Evolutionary conservation across 1,284 basidiomycete genomes (phyloP).

Genomic region (Rhodotorula sp.): DNA sequence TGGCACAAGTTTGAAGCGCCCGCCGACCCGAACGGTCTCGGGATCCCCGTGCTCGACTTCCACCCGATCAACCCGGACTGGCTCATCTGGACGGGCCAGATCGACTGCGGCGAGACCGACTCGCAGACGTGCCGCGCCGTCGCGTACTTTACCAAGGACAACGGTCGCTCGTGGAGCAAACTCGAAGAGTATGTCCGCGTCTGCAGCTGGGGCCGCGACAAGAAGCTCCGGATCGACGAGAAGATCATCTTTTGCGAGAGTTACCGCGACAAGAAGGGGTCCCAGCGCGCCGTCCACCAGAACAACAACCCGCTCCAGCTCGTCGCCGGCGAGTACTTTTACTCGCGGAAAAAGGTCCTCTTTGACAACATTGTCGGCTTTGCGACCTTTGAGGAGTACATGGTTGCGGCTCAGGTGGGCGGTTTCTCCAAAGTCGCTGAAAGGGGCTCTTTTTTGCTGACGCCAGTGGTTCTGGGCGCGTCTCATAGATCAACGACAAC

Average conservation of each 20-base stretch:
- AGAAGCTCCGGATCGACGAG: slow-evolving; percentile 72
- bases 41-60: slow-evolving; percentile 76
- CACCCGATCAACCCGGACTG: slow-evolving; percentile 76
- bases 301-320: slow-evolving; percentile 71
- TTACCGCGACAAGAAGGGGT: slow-evolving; percentile 76
- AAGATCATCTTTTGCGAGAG: slow-evolving; percentile 90
- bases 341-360: slow-evolving; percentile 65
- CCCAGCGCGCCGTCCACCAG: slow-evolving; percentile 61
- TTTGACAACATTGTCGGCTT: slow-evolving; percentile 90
- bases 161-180: slow-evolving; percentile 72
- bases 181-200: slow-evolving; percentile 85
- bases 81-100: slow-evolving; percentile 84
- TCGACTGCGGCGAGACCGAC: slow-evolving; percentile 58
- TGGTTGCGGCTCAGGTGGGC: slow-evolving; percentile 89
- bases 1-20: slow-evolving; percentile 69
- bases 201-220: slow-evolving; percentile 87
- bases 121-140: slow-evolving; percentile 63
- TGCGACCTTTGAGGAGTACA: slow-evolving; percentile 92
- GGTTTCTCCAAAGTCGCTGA: slow-evolving; percentile 40
- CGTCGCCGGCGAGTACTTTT: slow-evolving; percentile 75
- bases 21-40: slow-evolving; percentile 72
- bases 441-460: too few species aligned
- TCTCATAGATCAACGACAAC: slow-evolving; percentile 59
- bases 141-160: slow-evolving; percentile 69
- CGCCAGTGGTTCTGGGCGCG: background rate